A percentile compares a stretch with the other conserved stretches of the same genome.
These are phyloP conservation scores for Pseudogymnoascus sp. DNA, from an alignment of 2,329 filamentous ascomycete genomes.

Conservation along the genomic window DNA sequence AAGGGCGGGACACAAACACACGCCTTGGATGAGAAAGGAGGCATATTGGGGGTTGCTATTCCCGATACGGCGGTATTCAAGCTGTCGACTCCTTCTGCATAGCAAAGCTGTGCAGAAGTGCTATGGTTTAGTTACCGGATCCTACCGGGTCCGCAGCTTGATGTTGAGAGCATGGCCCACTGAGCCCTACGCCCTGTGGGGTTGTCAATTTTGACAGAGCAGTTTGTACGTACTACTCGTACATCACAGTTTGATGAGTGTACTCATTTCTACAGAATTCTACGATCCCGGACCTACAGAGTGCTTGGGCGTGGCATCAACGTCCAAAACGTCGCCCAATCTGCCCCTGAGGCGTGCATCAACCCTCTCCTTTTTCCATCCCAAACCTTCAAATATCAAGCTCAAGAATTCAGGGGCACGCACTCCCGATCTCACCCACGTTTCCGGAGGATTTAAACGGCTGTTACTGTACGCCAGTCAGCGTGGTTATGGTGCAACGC, in stretches of 20 bases:
- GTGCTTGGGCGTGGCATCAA: background rate
- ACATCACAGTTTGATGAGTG: background rate
- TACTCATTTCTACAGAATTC: background rate
- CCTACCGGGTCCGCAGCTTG: background rate
- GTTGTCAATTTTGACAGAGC: background rate
- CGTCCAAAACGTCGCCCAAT: background rate
- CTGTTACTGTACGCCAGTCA: background rate
- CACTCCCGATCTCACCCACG: background rate
- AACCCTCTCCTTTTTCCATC: background rate
- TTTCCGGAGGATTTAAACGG: slow-evolving; percentile 1
- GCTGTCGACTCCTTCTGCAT: background rate
- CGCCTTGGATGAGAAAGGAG: background rate
- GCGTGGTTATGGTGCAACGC: background rate
- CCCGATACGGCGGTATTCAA: background rate
- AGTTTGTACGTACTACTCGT: background rate
- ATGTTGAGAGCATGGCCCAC: background rate
- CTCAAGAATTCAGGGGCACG: background rate
- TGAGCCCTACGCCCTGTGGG: background rate
- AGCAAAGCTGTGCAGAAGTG: background rate
- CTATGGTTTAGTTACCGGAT: background rate
- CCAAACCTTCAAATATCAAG: background rate
- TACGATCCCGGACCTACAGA: background rate
- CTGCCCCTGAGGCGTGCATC: background rate
- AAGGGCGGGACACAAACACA: background rate
- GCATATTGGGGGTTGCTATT: background rate